Conservation (phyloP, 228 moss, liverwort and hornwort genomes). For the Sphagnum magellanicum region DNA sequence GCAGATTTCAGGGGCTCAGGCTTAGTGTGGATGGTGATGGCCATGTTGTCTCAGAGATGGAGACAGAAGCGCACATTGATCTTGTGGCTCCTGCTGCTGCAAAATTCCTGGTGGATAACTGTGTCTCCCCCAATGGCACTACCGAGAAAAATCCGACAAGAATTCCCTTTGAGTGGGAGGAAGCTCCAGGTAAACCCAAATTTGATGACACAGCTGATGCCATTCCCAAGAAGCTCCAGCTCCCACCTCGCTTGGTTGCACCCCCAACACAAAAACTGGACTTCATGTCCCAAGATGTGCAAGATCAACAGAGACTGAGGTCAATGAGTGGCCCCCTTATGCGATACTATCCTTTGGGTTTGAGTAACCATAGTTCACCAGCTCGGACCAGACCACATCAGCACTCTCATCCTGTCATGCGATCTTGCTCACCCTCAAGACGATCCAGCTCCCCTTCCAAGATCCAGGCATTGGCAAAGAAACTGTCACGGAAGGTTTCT, state of each 20-base stretch:
- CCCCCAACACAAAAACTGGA: conserved; percentile 3
- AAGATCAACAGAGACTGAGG: conserved; percentile 30
- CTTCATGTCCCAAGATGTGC: conserved; percentile 15
- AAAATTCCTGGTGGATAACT: conserved; percentile 51
- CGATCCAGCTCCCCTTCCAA: conserved; percentile 54
- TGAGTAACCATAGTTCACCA: conserved; percentile 23
- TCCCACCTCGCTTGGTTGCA: conserved; percentile 42
- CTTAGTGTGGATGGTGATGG: conserved; percentile 4
- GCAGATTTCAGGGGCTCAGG: conserved; percentile 13
- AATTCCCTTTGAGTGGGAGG: conserved; percentile 49
- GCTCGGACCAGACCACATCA: conserved; percentile 16
- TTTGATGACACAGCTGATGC: conserved; percentile 16
- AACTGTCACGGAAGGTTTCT: conserved; percentile 25
- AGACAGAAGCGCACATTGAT: conserved; percentile 46
- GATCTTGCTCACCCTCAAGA: conserved; percentile 57
- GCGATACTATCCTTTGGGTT: conserved; percentile 16
- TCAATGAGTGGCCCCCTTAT: conserved; percentile 57
- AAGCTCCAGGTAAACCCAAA: conserved; percentile 43
- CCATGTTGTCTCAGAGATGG: conserved; percentile 48
- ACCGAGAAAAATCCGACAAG: conserved; percentile 12
- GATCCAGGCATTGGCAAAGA: conserved; percentile 43
- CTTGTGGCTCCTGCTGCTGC: conserved; percentile 55
- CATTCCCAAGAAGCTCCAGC: conserved; percentile 24
- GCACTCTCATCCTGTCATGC: conserved; percentile 22
- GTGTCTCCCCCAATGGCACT: conserved; percentile 32